Base-by-base conservation (phyloP, 1,284 basidiomycete genomes). In the Ceratorhiza oryzae-sativae region DNA sequence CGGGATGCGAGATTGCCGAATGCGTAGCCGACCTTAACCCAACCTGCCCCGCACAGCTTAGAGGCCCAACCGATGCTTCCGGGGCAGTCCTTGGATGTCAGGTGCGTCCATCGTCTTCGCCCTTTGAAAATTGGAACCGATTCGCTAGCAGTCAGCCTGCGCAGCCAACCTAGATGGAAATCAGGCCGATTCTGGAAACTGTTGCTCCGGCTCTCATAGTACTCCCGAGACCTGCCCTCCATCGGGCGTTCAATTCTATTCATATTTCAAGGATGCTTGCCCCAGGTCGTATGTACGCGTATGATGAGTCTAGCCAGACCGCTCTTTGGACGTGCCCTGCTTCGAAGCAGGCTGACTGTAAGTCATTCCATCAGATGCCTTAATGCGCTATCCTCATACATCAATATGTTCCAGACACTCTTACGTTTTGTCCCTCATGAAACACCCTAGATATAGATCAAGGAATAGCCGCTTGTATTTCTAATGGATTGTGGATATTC, bases 281-380 rank as follows among this genome's bases (percentile, higher is more conserved):
- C 86, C 84, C 3, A 83, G 84, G 71, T 80, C 85, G 0, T 88
- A 88, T 73, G 86, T 82, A 87, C 75, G 85, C 86, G 3, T 88
- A 80, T 75, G 87, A 88, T 74, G 86, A 88, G 76, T 77, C 80
- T 3, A 84, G 82, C 74, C 83, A 82, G 1, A 85, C 84, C 18
- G 86, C 86, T 13, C 80, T 88, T 39, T 86, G 80, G 80, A 85
- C 82, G 1, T 88, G 87, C 77, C 73, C 80, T 56, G 80, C 83
- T 18, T 71, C 75, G 30, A 77, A 78, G 55, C 81, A 79, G 20
- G 84, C 86, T 39, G 36, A 39, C 13, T 39, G 36, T 39, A 39
- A 39, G 13, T 39, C 13, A 13, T 39, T 39, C 13, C 13, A 6
- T 39, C 13, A 39, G 6, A 6, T 39, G 13, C 36, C 13, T 39